Evolutionary conservation across 495 filamentous ascomycete genomes (phyloP), one percentile per base, ranked within the genome.

Genomic region (Podospora comata): DNA sequence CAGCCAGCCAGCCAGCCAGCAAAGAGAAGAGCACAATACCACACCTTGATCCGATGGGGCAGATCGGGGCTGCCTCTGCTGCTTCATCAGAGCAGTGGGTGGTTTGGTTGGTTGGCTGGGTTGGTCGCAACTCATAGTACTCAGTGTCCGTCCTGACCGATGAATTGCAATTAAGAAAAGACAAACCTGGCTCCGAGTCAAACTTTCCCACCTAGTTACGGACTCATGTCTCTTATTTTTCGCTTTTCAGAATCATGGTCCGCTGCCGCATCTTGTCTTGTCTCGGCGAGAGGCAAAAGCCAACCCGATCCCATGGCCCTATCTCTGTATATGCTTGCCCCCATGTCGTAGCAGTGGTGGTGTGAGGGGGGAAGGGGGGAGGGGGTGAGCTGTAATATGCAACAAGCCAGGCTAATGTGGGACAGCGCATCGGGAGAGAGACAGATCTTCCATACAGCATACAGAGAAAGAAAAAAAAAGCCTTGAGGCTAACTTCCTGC

Each of bases 371-470:
- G 30, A 32, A 7, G 30, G 7, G 7, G 30, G 30, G 7, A 48
- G 39, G 39, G 39, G 39, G 39, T 48, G 39, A 3, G 39, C 39
- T 48, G 39, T 48, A 23, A 23, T 23, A 48, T 48, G 39, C 39
- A 48, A 11, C 39, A 48, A 48, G 23, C n/a, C 55, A 65, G 60
- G 66, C 70, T 67, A 67, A 72, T 72, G 71, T 70, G 58, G 60
- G 67, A 70, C 72, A 66, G 61, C 68, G 65, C 23, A 71, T 70
- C 71, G 61, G 66, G 60, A 65, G 65, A 65, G 65, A 48, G 61
- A 56, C 26, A 70, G 69, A 75, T 72, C 70, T 70, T 65, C 63
- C 69, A 62, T 61, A 65, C 67, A 68, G 60, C 39, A 48, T 48
- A 48, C 39, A 32, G 4, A 32, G 4, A 32, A 7, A 32, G 30